A percentile compares a stretch with the other conserved stretches of the same genome.
These are phyloP conservation scores for Rugonectria rugulosa DNA, from an alignment of 2,329 filamentous ascomycete genomes.

Conservation along the genomic window DNA sequence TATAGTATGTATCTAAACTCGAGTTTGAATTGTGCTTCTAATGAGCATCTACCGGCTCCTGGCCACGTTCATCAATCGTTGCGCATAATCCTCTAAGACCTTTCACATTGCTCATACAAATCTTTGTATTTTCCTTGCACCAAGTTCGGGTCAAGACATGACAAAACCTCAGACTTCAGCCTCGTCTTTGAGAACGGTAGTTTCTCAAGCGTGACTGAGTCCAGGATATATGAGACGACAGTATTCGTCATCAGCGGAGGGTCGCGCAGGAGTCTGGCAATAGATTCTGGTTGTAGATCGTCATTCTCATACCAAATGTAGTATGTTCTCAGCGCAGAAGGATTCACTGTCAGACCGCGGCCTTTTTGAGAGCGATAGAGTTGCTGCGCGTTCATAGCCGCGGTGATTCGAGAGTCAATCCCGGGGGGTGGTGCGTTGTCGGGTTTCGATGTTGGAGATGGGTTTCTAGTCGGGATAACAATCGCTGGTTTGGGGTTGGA, in stretches of 20 bases:
- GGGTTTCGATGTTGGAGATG: constrained; percentile 30
- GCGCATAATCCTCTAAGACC: not conserved
- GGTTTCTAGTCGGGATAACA: not conserved
- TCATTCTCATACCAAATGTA: constrained; percentile 68
- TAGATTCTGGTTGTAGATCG: constrained; percentile 53
- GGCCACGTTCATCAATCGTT: not conserved
- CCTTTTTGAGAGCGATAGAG: constrained; percentile 46
- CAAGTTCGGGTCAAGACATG: constrained; percentile 38
- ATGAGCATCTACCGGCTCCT: not conserved
- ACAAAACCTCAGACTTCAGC: constrained; percentile 54
- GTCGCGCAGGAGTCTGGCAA: constrained; percentile 65
- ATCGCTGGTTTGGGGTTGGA: not conserved
- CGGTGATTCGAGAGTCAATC: constrained; percentile 51
- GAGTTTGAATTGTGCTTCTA: not conserved
- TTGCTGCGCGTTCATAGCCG: constrained; percentile 50
- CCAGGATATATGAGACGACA: constrained; percentile 66
- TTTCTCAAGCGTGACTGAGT: constrained; percentile 59
- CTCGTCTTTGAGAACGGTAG: constrained; percentile 58
- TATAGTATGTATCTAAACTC: constrained; percentile 16
- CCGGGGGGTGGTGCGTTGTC: not conserved
- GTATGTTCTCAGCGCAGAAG: constrained; percentile 62
- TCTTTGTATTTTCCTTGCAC: constrained; percentile 35
- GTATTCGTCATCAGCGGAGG: constrained; percentile 66
- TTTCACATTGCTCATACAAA: constrained; percentile 32
- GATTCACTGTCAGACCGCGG: constrained; percentile 31